phyloP scores from a whole-genome alignment of 2,329 filamentous ascomycete genomes.

The Microdochium paspali region DNA sequence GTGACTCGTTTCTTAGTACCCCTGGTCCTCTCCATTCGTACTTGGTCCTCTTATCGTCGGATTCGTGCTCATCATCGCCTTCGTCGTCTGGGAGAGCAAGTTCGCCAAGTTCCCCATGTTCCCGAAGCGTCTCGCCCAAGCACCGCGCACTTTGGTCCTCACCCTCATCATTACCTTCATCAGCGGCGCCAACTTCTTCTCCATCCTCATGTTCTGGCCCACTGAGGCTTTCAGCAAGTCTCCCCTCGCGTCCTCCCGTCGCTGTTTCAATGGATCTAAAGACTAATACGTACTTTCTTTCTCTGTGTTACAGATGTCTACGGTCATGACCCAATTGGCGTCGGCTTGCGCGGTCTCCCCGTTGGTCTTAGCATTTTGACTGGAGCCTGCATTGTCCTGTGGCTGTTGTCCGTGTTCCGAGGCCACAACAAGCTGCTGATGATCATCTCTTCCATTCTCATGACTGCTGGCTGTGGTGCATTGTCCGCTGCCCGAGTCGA shows the following conservation, averaged over 20 bases:
- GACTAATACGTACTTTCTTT: no score
- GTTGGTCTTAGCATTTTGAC: constrained; percentile 54
- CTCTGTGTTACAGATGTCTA: no score
- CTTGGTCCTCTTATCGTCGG: constrained; percentile 30
- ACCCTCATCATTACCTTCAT: constrained; percentile 50
- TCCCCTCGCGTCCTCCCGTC: no score
- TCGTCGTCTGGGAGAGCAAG: constrained; percentile 24
- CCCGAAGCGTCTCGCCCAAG: constrained; percentile 26
- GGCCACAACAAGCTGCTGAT: constrained; percentile 52
- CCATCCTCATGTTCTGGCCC: constrained; percentile 50
- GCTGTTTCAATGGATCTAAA: no score
- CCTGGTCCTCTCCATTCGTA: constrained; percentile 25
- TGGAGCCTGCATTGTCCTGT: constrained; percentile 50
- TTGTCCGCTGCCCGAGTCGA: constrained; percentile 38
- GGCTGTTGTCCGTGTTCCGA: constrained; percentile 44
- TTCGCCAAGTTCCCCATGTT: constrained; percentile 32
- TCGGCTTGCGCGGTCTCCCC: constrained; percentile 57
- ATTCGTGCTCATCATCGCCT: constrained; percentile 23
- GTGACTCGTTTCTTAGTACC: constrained; percentile 11
- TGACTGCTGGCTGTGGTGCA: constrained; percentile 55
- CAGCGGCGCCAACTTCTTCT: constrained; percentile 49
- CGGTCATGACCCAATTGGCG: constrained; percentile 51
- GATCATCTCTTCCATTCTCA: constrained; percentile 47
- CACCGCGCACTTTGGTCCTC: constrained; percentile 37
- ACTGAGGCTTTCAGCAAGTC: constrained; percentile 56